A percentile compares a stretch with the other conserved stretches of the same genome.
Conservation (phyloP, 78 protist genomes). For the Dictyostelium intermedium region DNA sequence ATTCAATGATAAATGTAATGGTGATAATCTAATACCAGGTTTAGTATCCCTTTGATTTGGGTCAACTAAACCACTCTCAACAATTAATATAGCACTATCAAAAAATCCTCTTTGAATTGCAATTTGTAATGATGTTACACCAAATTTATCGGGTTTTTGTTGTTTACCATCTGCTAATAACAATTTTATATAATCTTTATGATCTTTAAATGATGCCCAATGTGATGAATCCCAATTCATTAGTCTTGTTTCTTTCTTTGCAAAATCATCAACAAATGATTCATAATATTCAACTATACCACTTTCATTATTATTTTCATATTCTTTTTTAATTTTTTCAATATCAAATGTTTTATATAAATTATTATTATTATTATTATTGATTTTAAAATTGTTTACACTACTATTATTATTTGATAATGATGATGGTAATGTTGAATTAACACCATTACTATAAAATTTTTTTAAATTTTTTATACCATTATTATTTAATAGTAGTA, state of each 20-base stretch:
- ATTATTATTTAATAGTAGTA: neutral
- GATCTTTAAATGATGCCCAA: constrained; percentile 58
- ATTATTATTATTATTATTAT: neutral
- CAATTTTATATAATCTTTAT: neutral
- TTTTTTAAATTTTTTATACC: neutral
- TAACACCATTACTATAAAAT: neutral
- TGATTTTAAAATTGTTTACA: neutral
- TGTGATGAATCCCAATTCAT: constrained; percentile 56
- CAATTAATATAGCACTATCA: neutral
- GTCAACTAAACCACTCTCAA: constrained; percentile 7
- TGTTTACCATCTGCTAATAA: neutral
- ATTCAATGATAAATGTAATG: constrained; percentile 45
- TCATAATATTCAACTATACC: neutral
- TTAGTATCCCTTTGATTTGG: constrained; percentile 44
- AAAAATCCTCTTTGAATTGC: constrained; percentile 18
- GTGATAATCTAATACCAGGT: constrained; percentile 40
- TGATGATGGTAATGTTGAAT: neutral
- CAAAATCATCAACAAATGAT: neutral
- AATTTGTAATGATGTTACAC: constrained; percentile 46
- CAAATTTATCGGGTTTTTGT: constrained; percentile 25
- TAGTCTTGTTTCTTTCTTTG: constrained; percentile 43
- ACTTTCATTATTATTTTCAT: neutral
- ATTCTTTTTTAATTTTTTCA: neutral
- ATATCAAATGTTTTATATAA: neutral
- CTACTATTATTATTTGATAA: neutral